Evolutionary conservation across 768 basidiomycete genomes (phyloP).

Genomic region (Lactarius psammicola): DNA sequence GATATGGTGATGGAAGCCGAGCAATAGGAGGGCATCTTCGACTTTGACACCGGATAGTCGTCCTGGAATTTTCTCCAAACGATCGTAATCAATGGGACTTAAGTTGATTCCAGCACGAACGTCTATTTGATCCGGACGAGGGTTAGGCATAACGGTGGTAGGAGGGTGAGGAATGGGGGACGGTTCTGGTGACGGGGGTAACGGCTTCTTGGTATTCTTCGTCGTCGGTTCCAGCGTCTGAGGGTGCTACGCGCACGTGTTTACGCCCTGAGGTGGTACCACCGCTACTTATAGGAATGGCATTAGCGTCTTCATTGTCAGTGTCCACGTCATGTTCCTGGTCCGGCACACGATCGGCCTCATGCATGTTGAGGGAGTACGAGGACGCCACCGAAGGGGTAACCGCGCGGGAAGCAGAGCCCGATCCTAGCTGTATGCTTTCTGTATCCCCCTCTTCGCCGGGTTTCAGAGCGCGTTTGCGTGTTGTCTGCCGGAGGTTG

Average conservation of each 20-base stretch:
- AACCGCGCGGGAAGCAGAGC: constrained; percentile 51
- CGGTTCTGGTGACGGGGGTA: constrained; percentile 62
- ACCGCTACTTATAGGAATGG: constrained; percentile 7
- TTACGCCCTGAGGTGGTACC: constrained; percentile 9
- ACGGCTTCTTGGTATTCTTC: constrained; percentile 75
- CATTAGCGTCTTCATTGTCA: constrained; percentile 32
- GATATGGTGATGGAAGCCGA: constrained; percentile 70
- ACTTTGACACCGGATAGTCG: constrained; percentile 54
- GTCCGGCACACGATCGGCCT: constrained; percentile 40
- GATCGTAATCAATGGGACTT: constrained; percentile 44
- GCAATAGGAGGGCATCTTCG: constrained; percentile 71
- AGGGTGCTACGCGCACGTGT: constrained; percentile 20
- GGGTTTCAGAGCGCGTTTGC: constrained; percentile 61
- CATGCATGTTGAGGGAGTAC: constrained; percentile 43
- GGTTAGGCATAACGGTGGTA: constrained; percentile 29
- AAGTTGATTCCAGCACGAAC: constrained; percentile 37
- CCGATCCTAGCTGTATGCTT: constrained; percentile 37
- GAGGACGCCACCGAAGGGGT: constrained; percentile 52
- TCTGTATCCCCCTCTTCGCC: constrained; percentile 44
- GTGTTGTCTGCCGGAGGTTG: constrained; percentile 77
- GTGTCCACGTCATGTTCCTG: constrained; percentile 49
- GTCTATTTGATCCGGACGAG: constrained; percentile 31
- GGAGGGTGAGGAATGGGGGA: constrained; percentile 38
- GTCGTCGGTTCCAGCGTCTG: constrained; percentile 36
- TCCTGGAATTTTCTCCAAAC: constrained; percentile 45